Conservation (phyloP, 805 yeast species). For the Clavispora carvajalis region DNA sequence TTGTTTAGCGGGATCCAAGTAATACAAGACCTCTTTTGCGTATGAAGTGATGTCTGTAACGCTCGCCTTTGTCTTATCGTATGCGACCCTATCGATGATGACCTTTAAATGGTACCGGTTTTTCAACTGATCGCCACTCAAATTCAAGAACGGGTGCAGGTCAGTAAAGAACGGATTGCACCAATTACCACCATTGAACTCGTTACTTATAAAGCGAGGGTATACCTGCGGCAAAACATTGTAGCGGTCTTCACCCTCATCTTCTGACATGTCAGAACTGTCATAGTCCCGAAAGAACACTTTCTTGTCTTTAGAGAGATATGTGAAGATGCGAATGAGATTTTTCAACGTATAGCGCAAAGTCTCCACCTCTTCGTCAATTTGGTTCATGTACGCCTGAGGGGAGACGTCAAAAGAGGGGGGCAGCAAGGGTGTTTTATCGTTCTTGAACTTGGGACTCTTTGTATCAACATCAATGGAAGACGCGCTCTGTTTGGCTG, state of each 20-base stretch:
- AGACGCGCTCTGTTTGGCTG: constrained; percentile 7
- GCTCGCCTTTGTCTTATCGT: constrained; percentile 29
- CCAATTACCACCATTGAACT: constrained; percentile 78
- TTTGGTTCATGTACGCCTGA: constrained; percentile 30
- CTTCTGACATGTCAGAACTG: constrained; percentile 33
- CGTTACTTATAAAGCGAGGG: constrained; percentile 62
- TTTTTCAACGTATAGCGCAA: constrained; percentile 29
- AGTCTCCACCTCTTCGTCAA: constrained; percentile 34
- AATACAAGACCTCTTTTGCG: constrained; percentile 38
- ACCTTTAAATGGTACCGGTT: constrained; percentile 39
- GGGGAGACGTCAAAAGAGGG: constrained; percentile 4
- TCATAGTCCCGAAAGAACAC: constrained; percentile 32
- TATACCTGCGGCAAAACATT: constrained; percentile 55
- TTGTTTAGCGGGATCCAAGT: constrained; percentile 34
- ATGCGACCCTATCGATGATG: constrained; percentile 47
- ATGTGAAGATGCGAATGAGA: constrained; percentile 25
- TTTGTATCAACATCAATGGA: constrained; percentile 2
- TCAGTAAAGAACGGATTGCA: constrained; percentile 57
- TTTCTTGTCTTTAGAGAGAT: constrained; percentile 29
- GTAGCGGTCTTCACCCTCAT: constrained; percentile 29
- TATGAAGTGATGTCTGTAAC: constrained; percentile 34
- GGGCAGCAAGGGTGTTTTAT: not conserved
- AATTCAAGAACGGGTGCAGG: constrained; percentile 31
- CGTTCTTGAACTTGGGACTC: not conserved
- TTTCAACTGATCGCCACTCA: constrained; percentile 40